Conservation (phyloP, 73 alveolate genomes). For the Breviolum minutum region DNA sequence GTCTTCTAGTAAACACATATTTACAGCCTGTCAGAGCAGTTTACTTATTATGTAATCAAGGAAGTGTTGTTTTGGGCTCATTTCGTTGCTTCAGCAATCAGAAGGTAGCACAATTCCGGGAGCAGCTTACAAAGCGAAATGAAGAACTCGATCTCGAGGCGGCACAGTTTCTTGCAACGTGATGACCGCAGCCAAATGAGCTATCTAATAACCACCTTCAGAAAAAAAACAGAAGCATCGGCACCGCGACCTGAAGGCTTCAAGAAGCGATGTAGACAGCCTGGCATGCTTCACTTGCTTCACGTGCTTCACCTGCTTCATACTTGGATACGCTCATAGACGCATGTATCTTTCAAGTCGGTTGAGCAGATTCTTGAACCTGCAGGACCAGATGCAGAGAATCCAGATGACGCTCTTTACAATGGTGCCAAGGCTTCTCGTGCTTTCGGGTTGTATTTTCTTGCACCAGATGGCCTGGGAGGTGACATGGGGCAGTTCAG, state of each 20-base stretch:
- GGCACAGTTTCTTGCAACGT: not conserved
- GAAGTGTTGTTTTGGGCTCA: too few species aligned
- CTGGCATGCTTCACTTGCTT: not conserved
- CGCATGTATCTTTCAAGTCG: too few species aligned
- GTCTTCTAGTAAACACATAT: too few species aligned
- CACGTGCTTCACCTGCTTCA: not conserved
- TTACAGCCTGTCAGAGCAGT: too few species aligned
- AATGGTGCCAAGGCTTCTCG: conserved; percentile 26
- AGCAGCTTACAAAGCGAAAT: not conserved
- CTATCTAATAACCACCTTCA: too few species aligned
- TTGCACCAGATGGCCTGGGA: not conserved
- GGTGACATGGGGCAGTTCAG: not conserved
- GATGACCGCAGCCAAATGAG: too few species aligned
- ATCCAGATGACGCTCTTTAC: conserved; percentile 49
- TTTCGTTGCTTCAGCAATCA: not conserved
- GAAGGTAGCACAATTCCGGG: not conserved
- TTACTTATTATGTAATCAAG: too few species aligned
- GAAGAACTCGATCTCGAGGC: conserved; percentile 19
- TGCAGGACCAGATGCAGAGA: conserved; percentile 37
- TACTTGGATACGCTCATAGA: too few species aligned
- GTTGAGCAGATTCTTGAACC: not conserved
- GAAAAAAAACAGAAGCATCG: too few species aligned
- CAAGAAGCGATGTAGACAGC: conserved; percentile 13
- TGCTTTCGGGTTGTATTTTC: too few species aligned
- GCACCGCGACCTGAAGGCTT: not conserved